phyloP scores from a whole-genome alignment of 192 early-diverging fungal genomes.

The Cladochytrium replicatum region DNA sequence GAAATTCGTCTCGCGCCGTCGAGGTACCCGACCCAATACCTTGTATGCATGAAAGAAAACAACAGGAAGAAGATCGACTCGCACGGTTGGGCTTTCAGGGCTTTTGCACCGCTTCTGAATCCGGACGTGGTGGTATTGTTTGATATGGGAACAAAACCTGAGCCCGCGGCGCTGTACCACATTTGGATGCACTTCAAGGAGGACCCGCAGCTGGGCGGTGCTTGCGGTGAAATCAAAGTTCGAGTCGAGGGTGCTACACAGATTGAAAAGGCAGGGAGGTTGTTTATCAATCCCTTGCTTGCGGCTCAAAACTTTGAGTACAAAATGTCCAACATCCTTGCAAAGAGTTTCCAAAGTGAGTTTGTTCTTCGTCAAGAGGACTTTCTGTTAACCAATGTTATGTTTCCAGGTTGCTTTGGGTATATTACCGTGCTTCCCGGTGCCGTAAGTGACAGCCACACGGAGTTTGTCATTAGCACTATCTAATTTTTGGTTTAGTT shows the following conservation, averaged over 20 bases:
- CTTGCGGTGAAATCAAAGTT: slow-evolving; percentile 50
- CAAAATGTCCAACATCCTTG: slow-evolving; percentile 4
- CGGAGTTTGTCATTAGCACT: background rate
- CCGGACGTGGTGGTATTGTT: slow-evolving; percentile 35
- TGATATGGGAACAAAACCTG: slow-evolving; percentile 47
- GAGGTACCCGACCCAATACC: slow-evolving; percentile 3
- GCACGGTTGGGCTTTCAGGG: background rate
- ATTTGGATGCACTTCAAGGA: slow-evolving; percentile 44
- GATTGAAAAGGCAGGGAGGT: background rate
- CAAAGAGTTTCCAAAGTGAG: slow-evolving; percentile 3
- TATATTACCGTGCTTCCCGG: slow-evolving; percentile 5
- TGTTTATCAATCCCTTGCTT: background rate
- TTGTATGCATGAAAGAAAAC: slow-evolving; percentile 6
- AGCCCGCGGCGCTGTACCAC: slow-evolving; percentile 35
- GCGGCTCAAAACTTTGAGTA: slow-evolving; percentile 9
- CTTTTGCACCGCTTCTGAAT: background rate
- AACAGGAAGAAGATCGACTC: slow-evolving; percentile 19
- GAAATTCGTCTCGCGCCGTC: background rate
- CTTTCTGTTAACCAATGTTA: background rate
- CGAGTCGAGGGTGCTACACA: slow-evolving; percentile 11
- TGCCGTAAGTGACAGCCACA: background rate
- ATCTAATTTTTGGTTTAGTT: background rate
- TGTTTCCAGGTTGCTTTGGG: background rate
- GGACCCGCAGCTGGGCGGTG: slow-evolving; percentile 45
- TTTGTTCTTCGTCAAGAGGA: background rate